These are phyloP conservation scores for Prunus yedoensis DNA, from an alignment of 331 rosid genomes.

Conservation along the genomic window DNA sequence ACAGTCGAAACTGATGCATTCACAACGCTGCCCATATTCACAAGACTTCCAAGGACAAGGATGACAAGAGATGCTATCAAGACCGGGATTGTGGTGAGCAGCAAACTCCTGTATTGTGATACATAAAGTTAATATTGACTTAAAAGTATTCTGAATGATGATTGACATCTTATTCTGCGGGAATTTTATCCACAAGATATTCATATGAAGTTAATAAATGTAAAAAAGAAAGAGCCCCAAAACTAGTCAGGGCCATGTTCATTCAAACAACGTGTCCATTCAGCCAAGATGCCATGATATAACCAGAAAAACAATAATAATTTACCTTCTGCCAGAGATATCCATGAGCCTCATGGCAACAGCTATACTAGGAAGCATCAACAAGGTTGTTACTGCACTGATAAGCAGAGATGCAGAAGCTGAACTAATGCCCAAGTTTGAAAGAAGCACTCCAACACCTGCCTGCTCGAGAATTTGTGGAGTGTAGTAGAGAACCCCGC, in stretches of 20 bases:
- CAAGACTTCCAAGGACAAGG: slow-evolving; percentile 57
- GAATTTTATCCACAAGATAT: no score
- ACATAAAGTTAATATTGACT: neutral
- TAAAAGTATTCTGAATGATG: neutral
- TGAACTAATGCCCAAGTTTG: slow-evolving; percentile 70
- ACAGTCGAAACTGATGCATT: slow-evolving; percentile 70
- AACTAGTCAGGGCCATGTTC: neutral
- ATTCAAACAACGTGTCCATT: neutral
- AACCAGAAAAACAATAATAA: neutral
- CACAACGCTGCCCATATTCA: slow-evolving; percentile 52
- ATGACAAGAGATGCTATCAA: slow-evolving; percentile 55
- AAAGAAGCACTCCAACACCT: slow-evolving; percentile 87
- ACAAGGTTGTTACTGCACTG: slow-evolving; percentile 64
- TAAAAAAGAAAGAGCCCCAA: neutral
- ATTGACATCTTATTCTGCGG: neutral
- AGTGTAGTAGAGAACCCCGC: slow-evolving; percentile 85
- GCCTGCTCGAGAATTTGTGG: slow-evolving; percentile 96
- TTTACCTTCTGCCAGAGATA: slow-evolving; percentile 82
- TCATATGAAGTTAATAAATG: no score
- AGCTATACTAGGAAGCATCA: slow-evolving; percentile 91
- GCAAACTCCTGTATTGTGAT: slow-evolving; percentile 56
- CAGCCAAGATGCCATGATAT: slow-evolving; percentile 1
- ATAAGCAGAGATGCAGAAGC: slow-evolving; percentile 79
- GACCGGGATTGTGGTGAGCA: slow-evolving; percentile 67
- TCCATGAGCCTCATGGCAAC: slow-evolving; percentile 97